These are phyloP conservation scores for Huiozyma naganishii DNA, from an alignment of 805 yeast species.

Conservation along the genomic window DNA sequence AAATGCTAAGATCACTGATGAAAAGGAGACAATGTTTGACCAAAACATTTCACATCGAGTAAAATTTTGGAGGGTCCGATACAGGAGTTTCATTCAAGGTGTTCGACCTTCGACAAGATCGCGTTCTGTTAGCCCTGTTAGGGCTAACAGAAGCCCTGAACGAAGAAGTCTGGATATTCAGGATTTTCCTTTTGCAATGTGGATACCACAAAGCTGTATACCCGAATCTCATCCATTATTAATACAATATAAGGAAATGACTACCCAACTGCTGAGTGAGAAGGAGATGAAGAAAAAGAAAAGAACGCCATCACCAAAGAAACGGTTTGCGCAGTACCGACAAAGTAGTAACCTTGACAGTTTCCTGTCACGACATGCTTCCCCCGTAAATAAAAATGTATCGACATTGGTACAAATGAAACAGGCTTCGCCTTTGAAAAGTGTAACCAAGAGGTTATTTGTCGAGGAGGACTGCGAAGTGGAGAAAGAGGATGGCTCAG, in stretches of 20 bases:
- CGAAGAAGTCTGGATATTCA: slow-evolving; percentile 10
- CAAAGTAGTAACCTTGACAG: slow-evolving; percentile 21
- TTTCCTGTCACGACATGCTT: slow-evolving; percentile 14
- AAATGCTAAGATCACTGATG: slow-evolving; percentile 12
- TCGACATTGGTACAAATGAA: slow-evolving; percentile 6
- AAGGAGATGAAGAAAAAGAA: slow-evolving; percentile 1
- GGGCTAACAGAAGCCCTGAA: slow-evolving; percentile 9
- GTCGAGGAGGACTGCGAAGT: slow-evolving; percentile 11
- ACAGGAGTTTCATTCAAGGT: slow-evolving; percentile 10
- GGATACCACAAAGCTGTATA: slow-evolving; percentile 16
- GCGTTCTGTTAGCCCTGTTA: neutral
- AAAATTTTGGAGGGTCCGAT: slow-evolving; percentile 17
- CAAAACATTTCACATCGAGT: slow-evolving; percentile 3
- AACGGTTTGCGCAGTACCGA: slow-evolving; percentile 1
- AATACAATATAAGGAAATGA: slow-evolving; percentile 5
- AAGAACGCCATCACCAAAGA: slow-evolving; percentile 4
- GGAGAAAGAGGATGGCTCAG: neutral
- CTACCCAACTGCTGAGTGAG: neutral
- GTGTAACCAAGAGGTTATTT: slow-evolving; percentile 14
- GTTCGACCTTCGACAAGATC: neutral
- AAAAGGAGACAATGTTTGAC: slow-evolving; percentile 7
- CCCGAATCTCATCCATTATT: slow-evolving; percentile 12
- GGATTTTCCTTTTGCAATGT: slow-evolving; percentile 9
- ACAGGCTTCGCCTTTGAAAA: neutral
- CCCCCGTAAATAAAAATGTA: slow-evolving; percentile 10